Percentiles rank a stretch among this genome's conserved stretches.
Evolutionary conservation across 768 basidiomycete genomes (phyloP).

Genomic region (Sarcodon sp.): DNA sequence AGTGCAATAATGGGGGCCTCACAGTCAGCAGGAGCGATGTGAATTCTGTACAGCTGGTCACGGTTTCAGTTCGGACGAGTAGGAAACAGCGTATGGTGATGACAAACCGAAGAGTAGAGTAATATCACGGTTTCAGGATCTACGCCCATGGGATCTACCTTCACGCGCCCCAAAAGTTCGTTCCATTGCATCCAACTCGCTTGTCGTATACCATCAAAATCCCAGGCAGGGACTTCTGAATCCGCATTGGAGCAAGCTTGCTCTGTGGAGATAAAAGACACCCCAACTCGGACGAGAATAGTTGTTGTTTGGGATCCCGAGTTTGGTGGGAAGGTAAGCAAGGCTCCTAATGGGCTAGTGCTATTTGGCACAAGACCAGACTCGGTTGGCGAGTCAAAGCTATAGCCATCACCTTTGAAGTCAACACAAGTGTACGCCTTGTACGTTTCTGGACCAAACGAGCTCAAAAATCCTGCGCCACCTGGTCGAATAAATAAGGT

Average conservation of each 20-base stretch:
- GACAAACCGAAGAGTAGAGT: slow-evolving; percentile 37
- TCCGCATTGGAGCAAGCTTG: slow-evolving; percentile 53
- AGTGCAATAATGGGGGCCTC: slow-evolving; percentile 9
- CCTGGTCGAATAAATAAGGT: slow-evolving; percentile 11
- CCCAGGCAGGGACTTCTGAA: slow-evolving; percentile 44
- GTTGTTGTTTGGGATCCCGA: slow-evolving; percentile 19
- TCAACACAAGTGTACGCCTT: slow-evolving; percentile 46
- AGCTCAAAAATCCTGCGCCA: slow-evolving; percentile 32
- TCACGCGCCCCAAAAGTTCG: slow-evolving; percentile 39
- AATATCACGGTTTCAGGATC: slow-evolving; percentile 34
- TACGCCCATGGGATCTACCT: slow-evolving; percentile 36
- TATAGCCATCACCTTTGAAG: slow-evolving; percentile 37
- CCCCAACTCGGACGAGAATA: slow-evolving; percentile 49
- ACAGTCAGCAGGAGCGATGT: slow-evolving; percentile 58
- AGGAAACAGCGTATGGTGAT: slow-evolving; percentile 14
- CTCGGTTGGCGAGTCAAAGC: slow-evolving; percentile 27
- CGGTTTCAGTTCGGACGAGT: slow-evolving; percentile 7
- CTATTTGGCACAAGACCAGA: slow-evolving; percentile 33
- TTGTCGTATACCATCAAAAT: slow-evolving; percentile 34
- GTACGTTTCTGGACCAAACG: slow-evolving; percentile 49
- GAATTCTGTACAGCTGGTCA: slow-evolving; percentile 36
- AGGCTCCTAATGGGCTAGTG: slow-evolving; percentile 35
- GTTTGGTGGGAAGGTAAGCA: slow-evolving; percentile 36
- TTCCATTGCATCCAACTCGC: slow-evolving; percentile 39
- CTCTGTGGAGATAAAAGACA: slow-evolving; percentile 46